Evolutionary conservation across 1,139 yeast species (phyloP).

Genomic region (Pichia inconspicua): DNA sequence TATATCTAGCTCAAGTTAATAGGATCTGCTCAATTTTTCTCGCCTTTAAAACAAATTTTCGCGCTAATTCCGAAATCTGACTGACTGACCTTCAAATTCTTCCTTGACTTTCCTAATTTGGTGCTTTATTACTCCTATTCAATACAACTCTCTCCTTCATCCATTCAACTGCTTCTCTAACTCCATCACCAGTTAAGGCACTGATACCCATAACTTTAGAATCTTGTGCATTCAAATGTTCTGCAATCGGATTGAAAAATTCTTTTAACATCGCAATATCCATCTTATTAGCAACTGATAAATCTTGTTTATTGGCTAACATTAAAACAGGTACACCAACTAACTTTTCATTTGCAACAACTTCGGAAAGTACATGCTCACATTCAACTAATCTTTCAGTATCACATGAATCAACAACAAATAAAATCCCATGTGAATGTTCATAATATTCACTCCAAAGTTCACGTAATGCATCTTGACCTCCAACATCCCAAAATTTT

Average conservation of each 20-base stretch:
- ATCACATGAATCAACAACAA: conserved; percentile 88
- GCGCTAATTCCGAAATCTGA: background rate
- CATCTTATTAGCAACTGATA: conserved; percentile 55
- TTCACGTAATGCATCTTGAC: conserved; percentile 72
- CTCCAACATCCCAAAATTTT: conserved; percentile 95
- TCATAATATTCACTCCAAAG: conserved; percentile 85
- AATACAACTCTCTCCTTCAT: conserved; percentile 65
- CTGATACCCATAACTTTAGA: conserved; percentile 83
- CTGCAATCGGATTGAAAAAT: conserved; percentile 70
- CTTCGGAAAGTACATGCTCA: conserved; percentile 45
- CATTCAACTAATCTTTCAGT: conserved; percentile 78
- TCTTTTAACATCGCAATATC: conserved; percentile 74
- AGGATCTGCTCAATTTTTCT: background rate
- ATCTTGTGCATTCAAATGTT: conserved; percentile 83
- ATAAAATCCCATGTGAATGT: conserved; percentile 85
- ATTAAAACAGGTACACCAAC: conserved; percentile 83
- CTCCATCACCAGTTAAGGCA: conserved; percentile 82
- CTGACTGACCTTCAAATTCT: too few species aligned
- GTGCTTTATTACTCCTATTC: conserved; percentile 69
- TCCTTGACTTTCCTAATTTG: conserved; percentile 28
- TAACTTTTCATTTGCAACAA: conserved; percentile 46
- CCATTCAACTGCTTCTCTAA: conserved; percentile 86
- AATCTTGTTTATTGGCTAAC: conserved; percentile 94
- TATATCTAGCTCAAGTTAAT: too few species aligned
- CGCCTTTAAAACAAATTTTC: background rate